These are phyloP conservation scores for Isatis tinctoria DNA, from an alignment of 345 rosid genomes.

Conservation along the genomic window DNA sequence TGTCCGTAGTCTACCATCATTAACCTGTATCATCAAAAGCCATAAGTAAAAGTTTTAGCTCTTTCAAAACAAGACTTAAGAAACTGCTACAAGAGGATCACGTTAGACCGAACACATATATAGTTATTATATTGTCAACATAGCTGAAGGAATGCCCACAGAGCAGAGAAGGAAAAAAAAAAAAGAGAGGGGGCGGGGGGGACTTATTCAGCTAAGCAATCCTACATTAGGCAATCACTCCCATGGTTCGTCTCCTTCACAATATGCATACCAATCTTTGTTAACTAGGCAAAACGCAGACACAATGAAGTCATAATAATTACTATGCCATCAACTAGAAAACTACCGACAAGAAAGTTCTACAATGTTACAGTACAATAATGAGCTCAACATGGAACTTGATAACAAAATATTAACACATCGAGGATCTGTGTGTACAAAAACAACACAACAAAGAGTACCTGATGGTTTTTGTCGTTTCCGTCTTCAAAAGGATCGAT, in stretches of 20 bases:
- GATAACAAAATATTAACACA: slow-evolving; percentile 10
- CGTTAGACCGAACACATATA: background rate
- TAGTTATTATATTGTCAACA: background rate
- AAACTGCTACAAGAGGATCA: too few species aligned
- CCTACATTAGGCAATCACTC: slow-evolving; percentile 1
- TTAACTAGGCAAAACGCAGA: slow-evolving; percentile 15
- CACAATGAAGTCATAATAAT: slow-evolving; percentile 11
- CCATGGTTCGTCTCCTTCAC: background rate
- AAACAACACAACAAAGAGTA: slow-evolving; percentile 25
- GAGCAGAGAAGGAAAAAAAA: background rate
- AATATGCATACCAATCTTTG: slow-evolving; percentile 2
- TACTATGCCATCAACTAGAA: slow-evolving; percentile 8
- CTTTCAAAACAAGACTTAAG: too few species aligned
- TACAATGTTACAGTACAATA: background rate
- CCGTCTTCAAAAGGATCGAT: slow-evolving; percentile 86
- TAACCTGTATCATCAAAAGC: slow-evolving; percentile 48
- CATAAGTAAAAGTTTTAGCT: slow-evolving; percentile 17
- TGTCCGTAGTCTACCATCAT: slow-evolving; percentile 80
- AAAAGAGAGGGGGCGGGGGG: too few species aligned
- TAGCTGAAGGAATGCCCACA: background rate
- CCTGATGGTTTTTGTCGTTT: slow-evolving; percentile 76
- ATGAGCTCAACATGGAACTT: background rate
- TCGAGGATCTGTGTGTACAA: background rate
- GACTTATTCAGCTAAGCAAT: background rate
- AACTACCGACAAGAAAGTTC: slow-evolving; percentile 14